A percentile compares a stretch with the other conserved stretches of the same genome.
phyloP scores from a whole-genome alignment of 2,329 filamentous ascomycete genomes.

The Epichloe sp. region DNA sequence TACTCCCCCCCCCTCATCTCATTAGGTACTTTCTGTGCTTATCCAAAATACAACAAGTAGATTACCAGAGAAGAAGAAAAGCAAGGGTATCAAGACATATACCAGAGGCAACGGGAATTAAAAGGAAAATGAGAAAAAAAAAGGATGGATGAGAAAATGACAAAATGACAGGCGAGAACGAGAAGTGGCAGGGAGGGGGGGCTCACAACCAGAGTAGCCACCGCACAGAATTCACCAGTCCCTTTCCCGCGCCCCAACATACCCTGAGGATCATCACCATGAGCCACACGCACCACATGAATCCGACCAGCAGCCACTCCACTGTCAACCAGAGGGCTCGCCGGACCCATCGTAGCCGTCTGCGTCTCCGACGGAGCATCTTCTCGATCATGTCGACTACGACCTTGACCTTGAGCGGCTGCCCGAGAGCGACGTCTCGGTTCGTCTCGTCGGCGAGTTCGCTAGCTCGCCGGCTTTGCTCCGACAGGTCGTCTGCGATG shows the following conservation, averaged over 20 bases:
- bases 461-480: slow-evolving; percentile 51
- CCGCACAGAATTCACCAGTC: slow-evolving; percentile 44
- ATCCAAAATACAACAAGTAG: slow-evolving; percentile 2
- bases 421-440: slow-evolving; percentile 60
- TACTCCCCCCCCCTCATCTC: too few relatives aligned
- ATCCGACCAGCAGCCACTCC: slow-evolving; percentile 76
- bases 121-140: neutral
- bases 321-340: slow-evolving; percentile 67
- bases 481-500: slow-evolving; percentile 39
- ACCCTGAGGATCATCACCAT: slow-evolving; percentile 66
- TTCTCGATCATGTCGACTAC: slow-evolving; percentile 68
- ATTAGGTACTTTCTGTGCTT: neutral
- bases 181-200: neutral
- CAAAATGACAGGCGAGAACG: neutral
- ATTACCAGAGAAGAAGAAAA: neutral
- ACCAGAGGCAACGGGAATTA: neutral
- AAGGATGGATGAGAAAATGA: neutral
- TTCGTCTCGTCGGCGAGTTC: slow-evolving; percentile 72
- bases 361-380: slow-evolving; percentile 55
- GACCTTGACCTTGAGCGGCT: slow-evolving; percentile 68
- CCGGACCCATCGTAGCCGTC: slow-evolving; percentile 59
- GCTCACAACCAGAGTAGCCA: slow-evolving; percentile 73
- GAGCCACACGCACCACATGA: slow-evolving; percentile 94
- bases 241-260: slow-evolving; percentile 48
- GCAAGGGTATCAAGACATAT: neutral